Conservation (phyloP, 345 rosid genomes). For the Sapria himalayana region DNA sequence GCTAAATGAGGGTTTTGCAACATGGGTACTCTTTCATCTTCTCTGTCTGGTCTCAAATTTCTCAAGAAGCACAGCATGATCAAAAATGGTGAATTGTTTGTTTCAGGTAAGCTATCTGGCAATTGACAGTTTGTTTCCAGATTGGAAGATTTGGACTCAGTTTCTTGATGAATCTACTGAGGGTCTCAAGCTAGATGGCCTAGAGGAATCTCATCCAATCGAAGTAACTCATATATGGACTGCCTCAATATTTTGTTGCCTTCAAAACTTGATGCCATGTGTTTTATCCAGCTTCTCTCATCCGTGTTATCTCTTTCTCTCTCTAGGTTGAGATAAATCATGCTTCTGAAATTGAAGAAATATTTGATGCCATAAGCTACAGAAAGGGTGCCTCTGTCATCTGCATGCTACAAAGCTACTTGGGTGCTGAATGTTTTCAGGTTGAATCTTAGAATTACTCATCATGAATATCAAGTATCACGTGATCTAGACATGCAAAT, state of each 20-base stretch:
- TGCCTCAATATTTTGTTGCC: not conserved
- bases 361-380: conserved; percentile 89
- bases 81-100: too few relatives aligned
- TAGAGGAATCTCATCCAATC: conserved; percentile 91
- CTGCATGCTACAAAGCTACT: conserved; percentile 89
- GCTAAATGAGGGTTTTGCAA: conserved; percentile 98
- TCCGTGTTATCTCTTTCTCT: conserved; percentile 3
- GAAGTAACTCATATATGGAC: conserved; percentile 33
- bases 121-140: conserved; percentile 73
- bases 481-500: too few relatives aligned
- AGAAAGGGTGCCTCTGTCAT: conserved; percentile 87
- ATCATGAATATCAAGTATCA: too few relatives aligned
- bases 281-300: not conserved
- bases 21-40: conserved; percentile 47
- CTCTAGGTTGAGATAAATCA: conserved; percentile 78
- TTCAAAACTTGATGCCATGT: not conserved
- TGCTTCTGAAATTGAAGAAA: conserved; percentile 79
- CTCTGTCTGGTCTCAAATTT: conserved; percentile 7
- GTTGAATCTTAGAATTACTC: conserved; percentile 12
- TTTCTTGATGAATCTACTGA: conserved; percentile 71
- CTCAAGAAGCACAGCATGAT: too few relatives aligned
- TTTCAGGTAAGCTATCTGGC: conserved; percentile 94
- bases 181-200: conserved; percentile 85
- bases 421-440: conserved; percentile 88
- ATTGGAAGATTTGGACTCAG: conserved; percentile 98